A percentile compares a stretch with the other conserved stretches of the same genome.
phyloP scores from a whole-genome alignment of 305 asterid species.

The Coffea humblotiana region DNA sequence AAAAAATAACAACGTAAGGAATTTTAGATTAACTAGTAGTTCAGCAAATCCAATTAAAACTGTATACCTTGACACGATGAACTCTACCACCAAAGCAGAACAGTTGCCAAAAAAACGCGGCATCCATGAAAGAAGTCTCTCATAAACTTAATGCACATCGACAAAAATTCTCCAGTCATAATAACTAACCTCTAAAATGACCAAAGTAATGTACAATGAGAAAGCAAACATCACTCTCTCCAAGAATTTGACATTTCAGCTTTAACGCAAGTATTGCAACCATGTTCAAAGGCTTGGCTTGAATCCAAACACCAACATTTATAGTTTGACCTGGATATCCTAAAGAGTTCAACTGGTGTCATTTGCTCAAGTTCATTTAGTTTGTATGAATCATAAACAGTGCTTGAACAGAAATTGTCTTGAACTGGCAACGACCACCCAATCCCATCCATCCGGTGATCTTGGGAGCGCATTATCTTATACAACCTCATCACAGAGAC shows the following conservation, averaged over 20 bases:
- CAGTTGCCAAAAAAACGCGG: neutral
- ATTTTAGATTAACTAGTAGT: too few relatives aligned
- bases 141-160: neutral
- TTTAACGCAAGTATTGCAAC: neutral
- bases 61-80: too few relatives aligned
- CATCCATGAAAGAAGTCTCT: neutral
- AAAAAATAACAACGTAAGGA: too few relatives aligned
- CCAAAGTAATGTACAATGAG: neutral
- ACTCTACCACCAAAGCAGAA: too few relatives aligned
- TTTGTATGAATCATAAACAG: constrained; percentile 23
- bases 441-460: constrained; percentile 30
- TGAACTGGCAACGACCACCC: constrained; percentile 16
- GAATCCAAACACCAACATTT: constrained; percentile 58
- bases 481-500: constrained; percentile 51
- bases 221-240: neutral
- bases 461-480: constrained; percentile 41
- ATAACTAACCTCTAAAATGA: neutral
- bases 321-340: constrained; percentile 43
- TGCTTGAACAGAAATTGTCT: neutral
- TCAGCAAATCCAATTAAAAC: too few relatives aligned
- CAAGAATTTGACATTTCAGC: neutral
- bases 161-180: neutral
- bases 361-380: constrained; percentile 29
- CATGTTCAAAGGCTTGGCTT: neutral
- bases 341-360: constrained; percentile 41